Percentiles rank a stretch among this genome's conserved stretches.
These are phyloP conservation scores for Hanseniaspora uvarum DNA, from an alignment of 1,139 yeast species.

Conservation along the genomic window DNA sequence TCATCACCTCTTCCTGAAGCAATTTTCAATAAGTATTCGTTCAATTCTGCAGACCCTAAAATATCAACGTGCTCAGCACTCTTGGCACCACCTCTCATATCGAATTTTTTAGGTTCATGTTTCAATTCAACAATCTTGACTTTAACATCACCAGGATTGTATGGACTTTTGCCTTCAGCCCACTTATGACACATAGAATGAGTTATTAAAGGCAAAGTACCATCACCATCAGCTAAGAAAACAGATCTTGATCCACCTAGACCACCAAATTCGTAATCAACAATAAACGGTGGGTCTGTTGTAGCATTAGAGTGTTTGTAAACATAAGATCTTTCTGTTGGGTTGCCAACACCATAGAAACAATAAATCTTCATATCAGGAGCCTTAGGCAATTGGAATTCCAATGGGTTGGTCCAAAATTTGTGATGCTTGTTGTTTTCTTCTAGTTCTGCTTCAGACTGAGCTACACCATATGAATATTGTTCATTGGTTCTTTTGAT, in stretches of 20 bases:
- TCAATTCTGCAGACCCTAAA: conserved; percentile 82
- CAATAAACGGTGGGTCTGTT: conserved; percentile 53
- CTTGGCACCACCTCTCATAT: conserved; percentile 92
- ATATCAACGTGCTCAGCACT: conserved; percentile 98
- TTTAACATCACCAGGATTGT: conserved; percentile 65
- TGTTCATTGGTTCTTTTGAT: conserved; percentile 50
- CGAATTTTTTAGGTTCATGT: conserved; percentile 88
- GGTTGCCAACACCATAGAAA: conserved; percentile 90
- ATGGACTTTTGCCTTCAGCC: conserved; percentile 60
- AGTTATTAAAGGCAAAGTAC: conserved; percentile 78
- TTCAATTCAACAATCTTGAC: conserved; percentile 81
- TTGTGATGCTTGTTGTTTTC: conserved; percentile 56
- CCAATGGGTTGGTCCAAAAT: conserved; percentile 90
- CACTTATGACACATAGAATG: conserved; percentile 78
- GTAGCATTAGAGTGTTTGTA: conserved; percentile 55
- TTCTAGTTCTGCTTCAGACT: conserved; percentile 45
- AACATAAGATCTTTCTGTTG: conserved; percentile 85
- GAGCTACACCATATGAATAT: conserved; percentile 72
- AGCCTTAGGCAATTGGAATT: conserved; percentile 81
- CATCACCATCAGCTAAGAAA: conserved; percentile 84
- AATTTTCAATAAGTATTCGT: conserved; percentile 69
- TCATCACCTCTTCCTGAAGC: conserved; percentile 69
- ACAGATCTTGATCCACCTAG: conserved; percentile 49
- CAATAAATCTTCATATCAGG: conserved; percentile 85
- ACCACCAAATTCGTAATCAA: conserved; percentile 37